Percentiles rank a stretch among this genome's conserved stretches.
Evolutionary conservation across 1,139 yeast species (phyloP).

Genomic region (Blastobotrys apis): DNA sequence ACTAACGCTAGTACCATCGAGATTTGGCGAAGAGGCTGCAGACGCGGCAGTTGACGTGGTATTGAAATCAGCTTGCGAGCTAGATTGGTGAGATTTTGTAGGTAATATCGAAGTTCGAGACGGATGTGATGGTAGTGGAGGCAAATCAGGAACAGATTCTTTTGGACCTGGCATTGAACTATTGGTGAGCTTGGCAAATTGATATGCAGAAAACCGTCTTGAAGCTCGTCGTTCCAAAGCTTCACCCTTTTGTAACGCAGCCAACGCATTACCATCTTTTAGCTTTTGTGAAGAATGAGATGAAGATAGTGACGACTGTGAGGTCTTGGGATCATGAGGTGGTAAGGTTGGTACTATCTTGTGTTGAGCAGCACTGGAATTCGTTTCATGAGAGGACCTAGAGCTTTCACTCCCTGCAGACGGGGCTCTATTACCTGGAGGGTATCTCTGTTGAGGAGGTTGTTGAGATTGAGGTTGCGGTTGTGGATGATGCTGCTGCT

Average conservation of each 20-base stretch:
- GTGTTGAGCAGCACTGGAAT: not conserved
- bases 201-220: slow-evolving; percentile 87
- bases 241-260: slow-evolving; percentile 74
- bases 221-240: slow-evolving; percentile 89
- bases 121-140: slow-evolving; percentile 28
- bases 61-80: slow-evolving; percentile 27
- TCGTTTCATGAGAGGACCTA: not conserved
- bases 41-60: slow-evolving; percentile 21
- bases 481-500: slow-evolving; percentile 12
- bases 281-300: not conserved
- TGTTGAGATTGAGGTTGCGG: not conserved
- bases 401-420: not conserved
- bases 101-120: slow-evolving; percentile 22
- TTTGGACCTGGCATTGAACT: slow-evolving; percentile 25
- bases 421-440: not conserved
- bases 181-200: slow-evolving; percentile 73
- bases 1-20: slow-evolving; percentile 6
- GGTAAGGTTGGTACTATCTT: not conserved
- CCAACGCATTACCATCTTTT: slow-evolving; percentile 43
- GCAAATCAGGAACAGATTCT: slow-evolving; percentile 27
- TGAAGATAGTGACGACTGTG: not conserved
- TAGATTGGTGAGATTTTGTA: slow-evolving; percentile 27
- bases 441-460: not conserved
- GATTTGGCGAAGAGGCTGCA: slow-evolving; percentile 13
- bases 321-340: not conserved